Base-by-base conservation (phyloP, 2,329 filamentous ascomycete genomes). In the Balansia obtecta region DNA sequence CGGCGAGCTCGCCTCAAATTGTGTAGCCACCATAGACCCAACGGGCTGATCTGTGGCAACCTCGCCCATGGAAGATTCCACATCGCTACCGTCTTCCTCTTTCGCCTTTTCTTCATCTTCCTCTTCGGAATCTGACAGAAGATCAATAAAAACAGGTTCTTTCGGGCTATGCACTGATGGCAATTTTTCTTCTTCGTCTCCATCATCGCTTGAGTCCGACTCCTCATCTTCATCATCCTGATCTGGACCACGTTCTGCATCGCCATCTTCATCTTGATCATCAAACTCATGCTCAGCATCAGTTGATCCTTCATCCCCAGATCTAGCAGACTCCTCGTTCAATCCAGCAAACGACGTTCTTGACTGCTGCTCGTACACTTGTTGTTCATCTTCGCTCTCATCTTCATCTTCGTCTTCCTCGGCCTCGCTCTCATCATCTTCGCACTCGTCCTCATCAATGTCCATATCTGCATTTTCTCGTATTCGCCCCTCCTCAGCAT, bases 101-200 rank as follows among this genome's bases (percentile, higher is more conserved):
- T 15, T 18, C 32, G 16, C 34, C 34, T 27, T 10, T 20, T 45
- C 22, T 2, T 30, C 11, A 8, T 45, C 42, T 30, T 22, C 16
- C 22, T 27, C 48, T 10, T 48, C 48, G 32, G 68, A 71, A 51
- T 75, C 71, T 0, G 72, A 74, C 3, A 75, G 60, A 10, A 76
- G 56, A 49, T 67, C 68, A 52, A 76, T 76, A 16, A 75, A 65
- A 4, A 74, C 65, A 1, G 71, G 70, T 8, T 63, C 60, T 8
- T 59, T 60, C 1, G 64, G 52, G 11, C 58, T 34, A 5, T 57
- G 54, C 12, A 37, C 41, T 27, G 51, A 39, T 22, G 49, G 50
- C 38, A 44, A 32, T 27, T 42, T 41, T 41, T 43, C 38, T 43
- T 51, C 34, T 13, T 49, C 52, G 11, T 45, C 50, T 10, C 41